Evolutionary conservation across 2,329 filamentous ascomycete species (phyloP), one percentile per base, ranked within the genome.

Genomic region (Boeremia exigua): DNA sequence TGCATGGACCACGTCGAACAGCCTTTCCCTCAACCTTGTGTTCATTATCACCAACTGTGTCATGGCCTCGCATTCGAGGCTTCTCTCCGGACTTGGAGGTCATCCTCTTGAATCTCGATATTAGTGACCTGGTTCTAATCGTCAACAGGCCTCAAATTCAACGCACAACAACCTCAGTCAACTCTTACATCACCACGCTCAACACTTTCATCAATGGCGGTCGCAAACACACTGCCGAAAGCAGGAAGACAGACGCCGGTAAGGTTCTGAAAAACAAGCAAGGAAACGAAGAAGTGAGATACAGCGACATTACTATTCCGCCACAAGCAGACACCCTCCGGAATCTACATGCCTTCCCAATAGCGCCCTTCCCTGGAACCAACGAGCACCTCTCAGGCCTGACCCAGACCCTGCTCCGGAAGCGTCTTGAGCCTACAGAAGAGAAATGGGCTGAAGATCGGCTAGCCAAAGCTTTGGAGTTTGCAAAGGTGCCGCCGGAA

Each of bases 391-490:
- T 65, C 5, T 59, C 56, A 1, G 58, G 55, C n/a, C 56, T 74
- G 19, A 60, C 63, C 32, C 56, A 63, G 12, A 60, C 63, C 1
- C 39, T 73, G 17, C 47, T 73, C 2, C 62, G 69, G 4, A 74
- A 73, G 53, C 62, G 62, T 29, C 54, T 67, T 4, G 65, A 65
- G 8, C 61, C 67, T 3, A 59, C 61, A 15, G 70, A 72, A 29
- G 65, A 72, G 25, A 63, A 64, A 7, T 74, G 69, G 70, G 61
- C 72, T 8, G 62, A 65, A n/a, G 65, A 67, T 5, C 61, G 68
- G 8, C 42, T 74, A 1, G 48, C 54, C 4, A 72, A 68, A 49
- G 70, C 70, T 5, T 51, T 59, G 2, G 67, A 70, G 33, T 74
- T 73, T 45, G 65, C 65, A n/a, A 50, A 66, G 23, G 65, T 73